Percentiles rank a stretch among this genome's conserved stretches.
Evolutionary conservation across 2,329 filamentous ascomycete species (phyloP).

Genomic region (Epichloe uncinata): DNA sequence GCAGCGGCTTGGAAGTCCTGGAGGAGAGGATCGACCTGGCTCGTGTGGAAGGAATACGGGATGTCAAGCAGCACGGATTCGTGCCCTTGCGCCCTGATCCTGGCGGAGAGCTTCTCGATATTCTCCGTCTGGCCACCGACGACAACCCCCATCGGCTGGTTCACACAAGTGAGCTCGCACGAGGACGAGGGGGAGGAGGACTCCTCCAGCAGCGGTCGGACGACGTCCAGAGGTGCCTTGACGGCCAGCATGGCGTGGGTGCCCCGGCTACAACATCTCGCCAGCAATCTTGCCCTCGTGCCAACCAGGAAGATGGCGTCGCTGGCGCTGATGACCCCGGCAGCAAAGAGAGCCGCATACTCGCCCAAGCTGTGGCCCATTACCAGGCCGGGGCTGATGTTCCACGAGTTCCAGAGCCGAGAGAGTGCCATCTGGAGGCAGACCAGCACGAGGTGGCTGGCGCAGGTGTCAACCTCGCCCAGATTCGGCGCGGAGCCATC

Average conservation of each 20-base stretch:
- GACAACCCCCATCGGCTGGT: constrained; percentile 37
- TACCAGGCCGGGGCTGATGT: constrained; percentile 39
- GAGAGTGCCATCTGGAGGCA: constrained; percentile 28
- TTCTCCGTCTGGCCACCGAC: constrained; percentile 1
- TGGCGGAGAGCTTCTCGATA: neutral
- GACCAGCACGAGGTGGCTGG: constrained; percentile 25
- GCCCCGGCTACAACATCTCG: constrained; percentile 49
- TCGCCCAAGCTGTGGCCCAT: constrained; percentile 56
- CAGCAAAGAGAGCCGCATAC: constrained; percentile 58
- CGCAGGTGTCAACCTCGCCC: constrained; percentile 6
- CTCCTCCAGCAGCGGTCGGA: constrained; percentile 6
- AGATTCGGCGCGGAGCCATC: constrained; percentile 23
- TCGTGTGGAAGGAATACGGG: constrained; percentile 21
- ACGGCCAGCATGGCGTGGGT: constrained; percentile 48
- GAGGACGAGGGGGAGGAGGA: constrained; percentile 9
- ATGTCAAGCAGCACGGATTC: constrained; percentile 20
- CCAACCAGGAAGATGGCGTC: constrained; percentile 64
- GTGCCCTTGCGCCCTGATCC: constrained; percentile 3
- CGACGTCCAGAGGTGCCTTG: constrained; percentile 33
- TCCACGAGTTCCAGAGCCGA: constrained; percentile 28
- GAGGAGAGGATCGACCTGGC: constrained; percentile 25
- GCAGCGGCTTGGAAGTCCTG: constrained; percentile 28
- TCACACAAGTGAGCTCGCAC: constrained; percentile 38
- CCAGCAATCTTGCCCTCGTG: constrained; percentile 49
- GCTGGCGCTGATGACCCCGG: constrained; percentile 55